Conservation (phyloP, 192 early-diverging fungal species). For the Coemansia interrupta region DNA sequence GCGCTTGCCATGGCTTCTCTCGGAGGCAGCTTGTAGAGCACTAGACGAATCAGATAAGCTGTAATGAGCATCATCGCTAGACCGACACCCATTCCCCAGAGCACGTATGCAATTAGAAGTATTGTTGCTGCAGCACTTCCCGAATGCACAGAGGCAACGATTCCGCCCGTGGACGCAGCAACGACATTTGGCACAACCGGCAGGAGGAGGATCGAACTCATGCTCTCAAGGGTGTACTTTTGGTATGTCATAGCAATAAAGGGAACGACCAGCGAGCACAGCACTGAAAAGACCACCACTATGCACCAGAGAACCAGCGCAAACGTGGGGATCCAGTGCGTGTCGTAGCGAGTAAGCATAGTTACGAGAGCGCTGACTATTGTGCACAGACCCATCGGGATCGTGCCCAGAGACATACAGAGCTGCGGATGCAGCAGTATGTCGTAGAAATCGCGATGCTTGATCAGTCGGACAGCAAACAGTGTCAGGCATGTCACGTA, state of each 20-base stretch:
- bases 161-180: constrained; percentile 42
- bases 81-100: constrained; percentile 53
- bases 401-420: constrained; percentile 52
- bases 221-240: constrained; percentile 33
- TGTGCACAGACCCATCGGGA: constrained; percentile 55
- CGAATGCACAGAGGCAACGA: constrained; percentile 22
- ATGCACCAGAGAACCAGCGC: constrained; percentile 51
- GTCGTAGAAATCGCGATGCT: constrained; percentile 44
- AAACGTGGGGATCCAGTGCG: constrained; percentile 38
- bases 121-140: constrained; percentile 19
- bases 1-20: constrained; percentile 51
- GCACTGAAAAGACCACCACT: constrained; percentile 31
- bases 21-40: constrained; percentile 52
- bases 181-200: constrained; percentile 56
- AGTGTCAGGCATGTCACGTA: constrained; percentile 30
- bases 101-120: constrained; percentile 44
- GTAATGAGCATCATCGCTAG: constrained; percentile 45
- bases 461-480: constrained; percentile 24
- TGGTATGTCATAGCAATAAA: constrained; percentile 47
- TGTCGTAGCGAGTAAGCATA: constrained; percentile 21
- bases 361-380: constrained; percentile 28
- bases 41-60: constrained; percentile 51
- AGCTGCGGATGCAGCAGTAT: constrained; percentile 54
- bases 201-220: constrained; percentile 51
- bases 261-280: constrained; percentile 39